Percentiles rank a stretch among this genome's conserved stretches.
Evolutionary conservation across 1,284 basidiomycete species (phyloP).

Genomic region (Bondarzewia mesenterica): DNA sequence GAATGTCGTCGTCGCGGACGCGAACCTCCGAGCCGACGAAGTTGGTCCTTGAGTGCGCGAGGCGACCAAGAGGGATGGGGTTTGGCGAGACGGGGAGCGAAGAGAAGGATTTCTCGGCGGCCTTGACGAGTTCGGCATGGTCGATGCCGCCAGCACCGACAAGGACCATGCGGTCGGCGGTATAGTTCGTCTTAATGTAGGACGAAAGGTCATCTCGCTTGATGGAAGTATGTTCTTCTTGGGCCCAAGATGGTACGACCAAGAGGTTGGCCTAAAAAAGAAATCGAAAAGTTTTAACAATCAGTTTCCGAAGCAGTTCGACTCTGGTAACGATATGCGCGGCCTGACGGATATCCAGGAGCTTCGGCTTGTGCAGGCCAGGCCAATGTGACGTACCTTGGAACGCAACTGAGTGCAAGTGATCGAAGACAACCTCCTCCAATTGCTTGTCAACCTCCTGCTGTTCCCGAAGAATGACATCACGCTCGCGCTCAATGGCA

Average conservation of each 20-base stretch:
- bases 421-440: constrained; percentile 99
- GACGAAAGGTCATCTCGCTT: constrained; percentile 81
- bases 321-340: no score
- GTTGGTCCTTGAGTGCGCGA: constrained; percentile 65
- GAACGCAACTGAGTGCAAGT: constrained; percentile 95
- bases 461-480: constrained; percentile 96
- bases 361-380: not conserved
- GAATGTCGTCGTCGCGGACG: constrained; percentile 86
- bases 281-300: not conserved
- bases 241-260: constrained; percentile 98
- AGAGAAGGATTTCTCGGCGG: constrained; percentile 93
- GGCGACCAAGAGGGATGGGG: constrained; percentile 84
- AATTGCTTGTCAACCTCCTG: constrained; percentile 99
- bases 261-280: constrained; percentile 76
- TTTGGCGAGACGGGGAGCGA: constrained; percentile 80
- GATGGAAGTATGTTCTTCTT: constrained; percentile 97
- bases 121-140: constrained; percentile 88
- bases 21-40: constrained; percentile 97
- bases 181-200: constrained; percentile 99
- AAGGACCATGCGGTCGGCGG: constrained; percentile 97
- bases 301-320: not conserved
- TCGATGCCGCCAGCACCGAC: constrained; percentile 96
- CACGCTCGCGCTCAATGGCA: constrained; percentile 93
- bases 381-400: constrained; percentile 50
- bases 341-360: no score